Evolutionary conservation across 441 rosid species (phyloP).

Genomic region (Erodium moschatum): DNA sequence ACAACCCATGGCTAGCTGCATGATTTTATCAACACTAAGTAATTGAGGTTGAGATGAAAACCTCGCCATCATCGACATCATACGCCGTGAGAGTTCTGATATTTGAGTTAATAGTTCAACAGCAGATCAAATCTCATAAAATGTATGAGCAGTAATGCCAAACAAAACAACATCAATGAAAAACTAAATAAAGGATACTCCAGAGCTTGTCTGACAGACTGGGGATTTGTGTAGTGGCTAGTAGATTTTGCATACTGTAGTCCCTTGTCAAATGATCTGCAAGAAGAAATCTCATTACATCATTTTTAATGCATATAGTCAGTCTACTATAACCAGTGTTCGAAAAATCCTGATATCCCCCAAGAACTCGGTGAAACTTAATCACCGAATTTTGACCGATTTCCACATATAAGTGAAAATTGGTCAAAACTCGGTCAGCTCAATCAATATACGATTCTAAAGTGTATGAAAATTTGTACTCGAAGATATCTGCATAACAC

Average conservation of each 20-base stretch:
- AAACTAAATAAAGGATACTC: conserved; percentile 55
- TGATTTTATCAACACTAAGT: conserved; percentile 5
- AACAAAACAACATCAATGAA: neutral
- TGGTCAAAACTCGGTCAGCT: no score
- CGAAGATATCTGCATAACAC: no score
- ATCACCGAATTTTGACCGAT: no score
- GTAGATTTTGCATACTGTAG: conserved; percentile 44
- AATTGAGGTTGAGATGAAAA: conserved; percentile 26
- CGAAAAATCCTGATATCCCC: no score
- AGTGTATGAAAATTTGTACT: no score
- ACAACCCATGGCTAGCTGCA: conserved; percentile 6
- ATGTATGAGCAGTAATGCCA: conserved; percentile 3
- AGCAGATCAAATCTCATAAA: conserved; percentile 13
- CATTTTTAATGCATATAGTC: conserved; percentile 6
- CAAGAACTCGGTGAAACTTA: no score
- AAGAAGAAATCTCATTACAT: conserved; percentile 21
- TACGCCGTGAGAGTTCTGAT: conserved; percentile 41
- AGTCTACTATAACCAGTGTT: neutral
- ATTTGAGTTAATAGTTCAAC: conserved; percentile 40
- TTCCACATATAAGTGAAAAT: no score
- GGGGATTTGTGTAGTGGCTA: conserved; percentile 42
- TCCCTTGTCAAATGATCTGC: conserved; percentile 66
- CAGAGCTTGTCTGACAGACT: conserved; percentile 48
- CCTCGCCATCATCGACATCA: conserved; percentile 71
- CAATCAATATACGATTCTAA: no score